Percentiles rank a stretch among this genome's conserved stretches.
phyloP scores from a whole-genome alignment of 768 basidiomycete genomes.

The Boletus rubropictus region DNA sequence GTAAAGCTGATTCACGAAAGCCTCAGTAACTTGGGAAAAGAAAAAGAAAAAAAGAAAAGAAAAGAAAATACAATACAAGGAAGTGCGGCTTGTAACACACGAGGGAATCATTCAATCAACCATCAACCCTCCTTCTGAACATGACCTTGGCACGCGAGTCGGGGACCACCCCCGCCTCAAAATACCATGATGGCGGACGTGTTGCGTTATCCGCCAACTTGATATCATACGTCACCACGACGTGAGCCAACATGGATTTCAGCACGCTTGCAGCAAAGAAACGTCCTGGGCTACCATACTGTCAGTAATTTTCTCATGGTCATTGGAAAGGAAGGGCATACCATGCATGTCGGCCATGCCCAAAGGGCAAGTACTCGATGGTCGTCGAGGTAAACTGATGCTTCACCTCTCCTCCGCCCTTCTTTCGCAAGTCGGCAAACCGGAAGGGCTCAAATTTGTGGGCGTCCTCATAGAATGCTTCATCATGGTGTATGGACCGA shows the following conservation, averaged over 20 bases:
- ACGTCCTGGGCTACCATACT: conserved; percentile 10
- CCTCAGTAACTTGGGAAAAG: too few relatives aligned
- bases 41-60: neutral
- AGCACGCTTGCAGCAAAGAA: conserved; percentile 9
- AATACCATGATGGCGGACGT: neutral
- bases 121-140: neutral
- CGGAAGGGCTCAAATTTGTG: neutral
- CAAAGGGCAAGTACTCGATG: conserved; percentile 32
- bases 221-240: conserved; percentile 9
- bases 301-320: too few relatives aligned
- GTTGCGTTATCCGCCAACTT: neutral
- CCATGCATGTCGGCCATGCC: neutral
- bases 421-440: neutral
- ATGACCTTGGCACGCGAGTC: neutral
- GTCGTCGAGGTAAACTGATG: conserved; percentile 32
- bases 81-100: neutral
- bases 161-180: neutral
- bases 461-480: neutral
- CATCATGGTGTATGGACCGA: neutral
- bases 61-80: neutral
- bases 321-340: neutral
- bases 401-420: conserved; percentile 13
- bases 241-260: conserved; percentile 13
- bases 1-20: neutral
- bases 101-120: neutral